Base-by-base conservation (phyloP, 305 asterid species). In the Fraxinus latifolia region DNA sequence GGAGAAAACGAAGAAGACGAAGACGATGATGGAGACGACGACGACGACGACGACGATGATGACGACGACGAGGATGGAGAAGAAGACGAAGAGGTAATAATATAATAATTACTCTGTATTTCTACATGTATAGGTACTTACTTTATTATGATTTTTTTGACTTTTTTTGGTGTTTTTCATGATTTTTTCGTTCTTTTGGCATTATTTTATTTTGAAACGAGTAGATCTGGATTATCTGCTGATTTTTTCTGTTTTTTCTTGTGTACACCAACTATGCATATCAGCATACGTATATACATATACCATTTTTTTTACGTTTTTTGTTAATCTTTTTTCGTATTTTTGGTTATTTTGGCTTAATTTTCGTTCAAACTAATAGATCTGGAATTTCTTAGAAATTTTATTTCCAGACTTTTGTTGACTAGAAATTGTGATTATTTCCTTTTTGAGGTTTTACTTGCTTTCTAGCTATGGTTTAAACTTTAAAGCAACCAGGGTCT, bases 1-100 rank as follows among this genome's bases (percentile, higher is more conserved):
- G 91, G 73, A 0, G 92, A 82, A 0, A 86, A 82, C 0, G 95
- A 87, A 1, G 91, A 81, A 0, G 94, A 87, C 0, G 93, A 82
- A 0, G 90, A 76, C 0, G 91, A 83, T 4, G 95, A 85, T 0
- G 91, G 84, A 1, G 93, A 90, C 9, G 93, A 87, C 5, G 96
- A 88, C 0, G 93, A 87, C 0, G 95, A 84, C 0, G 93, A 89
- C 0, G 91, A 84, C 0, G 92, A 90, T 0, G 88, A 76, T 0
- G 88, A 89, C 0, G 88, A 83, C 0, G 90, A 77, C 0, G 96
- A 89, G 0, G 90, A 85, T 0, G 94, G 87, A 6, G 89, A 82
- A 1, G 94, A 82, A 34, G 92, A 86, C 15, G 93, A 89, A 50
- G 93, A 86, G 85, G 93, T 86, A 83, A 72, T 47, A 5, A 1